Percentiles rank a stretch among this genome's conserved stretches.
These are phyloP conservation scores for Crucihimalaya himalaica DNA, from an alignment of 345 rosid species.

Conservation along the genomic window DNA sequence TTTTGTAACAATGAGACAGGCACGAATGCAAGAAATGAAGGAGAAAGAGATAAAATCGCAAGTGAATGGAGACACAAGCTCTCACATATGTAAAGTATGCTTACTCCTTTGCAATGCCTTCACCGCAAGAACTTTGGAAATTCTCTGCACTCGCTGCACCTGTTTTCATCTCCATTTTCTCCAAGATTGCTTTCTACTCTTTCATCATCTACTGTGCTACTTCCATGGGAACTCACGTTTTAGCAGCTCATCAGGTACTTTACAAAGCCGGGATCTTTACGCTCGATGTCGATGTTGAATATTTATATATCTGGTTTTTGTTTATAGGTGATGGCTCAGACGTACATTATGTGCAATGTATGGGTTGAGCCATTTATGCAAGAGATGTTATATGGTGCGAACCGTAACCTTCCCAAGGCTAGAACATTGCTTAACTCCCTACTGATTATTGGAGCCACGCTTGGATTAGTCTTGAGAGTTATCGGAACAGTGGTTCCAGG, in stretches of 20 bases:
- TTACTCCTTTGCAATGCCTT: constrained; percentile 91
- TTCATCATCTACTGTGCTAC: constrained; percentile 79
- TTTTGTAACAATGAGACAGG: constrained; percentile 51
- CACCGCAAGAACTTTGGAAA: constrained; percentile 55
- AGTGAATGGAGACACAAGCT: constrained; percentile 81
- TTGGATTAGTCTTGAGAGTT: constrained; percentile 58
- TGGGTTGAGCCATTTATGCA: constrained; percentile 95
- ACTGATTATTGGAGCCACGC: constrained; percentile 61
- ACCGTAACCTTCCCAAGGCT: constrained; percentile 66
- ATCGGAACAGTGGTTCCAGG: constrained; percentile 67
- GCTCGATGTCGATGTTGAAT: not conserved
- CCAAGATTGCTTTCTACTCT: constrained; percentile 77
- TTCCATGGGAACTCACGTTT: constrained; percentile 71
- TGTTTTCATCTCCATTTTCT: constrained; percentile 42
- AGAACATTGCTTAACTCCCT: constrained; percentile 78
- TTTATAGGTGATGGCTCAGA: constrained; percentile 70
- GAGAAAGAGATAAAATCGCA: constrained; percentile 77
- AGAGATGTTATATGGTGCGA: constrained; percentile 70
- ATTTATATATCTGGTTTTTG: not conserved
- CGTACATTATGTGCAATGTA: constrained; percentile 61
- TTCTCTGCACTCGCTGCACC: constrained; percentile 62
- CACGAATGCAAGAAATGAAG: constrained; percentile 97
- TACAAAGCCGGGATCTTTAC: not conserved
- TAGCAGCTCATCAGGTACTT: constrained; percentile 93
- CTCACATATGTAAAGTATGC: constrained; percentile 96